Percentiles rank a stretch among this genome's conserved stretches.
phyloP scores from a whole-genome alignment of 1,284 basidiomycete species.

The Leccinum subfulvum region DNA sequence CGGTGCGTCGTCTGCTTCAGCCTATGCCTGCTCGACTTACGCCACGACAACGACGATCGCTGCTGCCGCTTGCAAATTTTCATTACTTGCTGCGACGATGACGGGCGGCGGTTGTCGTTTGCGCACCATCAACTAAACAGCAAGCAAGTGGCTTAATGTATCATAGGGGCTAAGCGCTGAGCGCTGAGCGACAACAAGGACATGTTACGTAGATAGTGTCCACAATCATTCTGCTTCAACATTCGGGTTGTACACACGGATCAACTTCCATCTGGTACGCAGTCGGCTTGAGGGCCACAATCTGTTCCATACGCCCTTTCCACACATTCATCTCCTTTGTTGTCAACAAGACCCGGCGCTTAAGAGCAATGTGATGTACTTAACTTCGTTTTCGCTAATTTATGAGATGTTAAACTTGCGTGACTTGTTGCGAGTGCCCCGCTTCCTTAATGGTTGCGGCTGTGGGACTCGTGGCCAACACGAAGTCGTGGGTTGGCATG shows the following conservation, averaged over 20 bases:
- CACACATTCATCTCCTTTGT: not conserved
- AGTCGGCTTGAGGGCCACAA: not conserved
- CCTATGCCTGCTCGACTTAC: not conserved
- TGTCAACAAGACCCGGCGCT: not conserved
- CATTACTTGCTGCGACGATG: not conserved
- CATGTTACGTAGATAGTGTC: too few species aligned
- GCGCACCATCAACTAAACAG: not conserved
- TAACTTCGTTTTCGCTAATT: not conserved
- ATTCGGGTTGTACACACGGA: not conserved
- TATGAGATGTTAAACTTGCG: too few species aligned
- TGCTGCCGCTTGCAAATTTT: not conserved
- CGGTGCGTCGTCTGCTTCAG: not conserved
- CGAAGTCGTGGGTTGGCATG: too few species aligned
- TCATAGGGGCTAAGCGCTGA: not conserved
- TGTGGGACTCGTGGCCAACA: not conserved
- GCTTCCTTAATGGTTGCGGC: not conserved
- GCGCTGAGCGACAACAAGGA: too few species aligned
- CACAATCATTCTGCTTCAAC: not conserved
- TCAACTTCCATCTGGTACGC: not conserved
- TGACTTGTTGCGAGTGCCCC: too few species aligned
- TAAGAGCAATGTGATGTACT: not conserved
- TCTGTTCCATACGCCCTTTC: not conserved
- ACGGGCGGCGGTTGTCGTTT: not conserved
- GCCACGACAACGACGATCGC: not conserved
- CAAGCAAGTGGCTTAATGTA: not conserved